These are phyloP conservation scores for Allomyces macrogynus DNA, from an alignment of 192 early-diverging fungal species.

Conservation along the genomic window DNA sequence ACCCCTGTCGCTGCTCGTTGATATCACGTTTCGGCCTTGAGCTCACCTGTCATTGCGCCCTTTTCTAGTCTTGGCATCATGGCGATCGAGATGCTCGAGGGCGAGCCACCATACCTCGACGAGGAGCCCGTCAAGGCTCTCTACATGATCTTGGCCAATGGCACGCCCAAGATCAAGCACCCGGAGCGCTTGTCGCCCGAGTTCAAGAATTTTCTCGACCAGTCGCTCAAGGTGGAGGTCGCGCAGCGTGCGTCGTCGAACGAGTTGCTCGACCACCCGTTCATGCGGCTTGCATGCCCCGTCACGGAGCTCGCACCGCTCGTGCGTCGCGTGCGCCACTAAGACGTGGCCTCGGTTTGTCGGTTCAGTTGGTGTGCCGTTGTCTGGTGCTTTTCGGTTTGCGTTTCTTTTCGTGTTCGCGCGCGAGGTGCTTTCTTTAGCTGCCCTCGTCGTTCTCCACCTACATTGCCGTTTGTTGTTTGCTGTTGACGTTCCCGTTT, in stretches of 20 bases:
- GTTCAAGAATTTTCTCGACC: constrained; percentile 3
- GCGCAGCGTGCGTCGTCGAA: constrained; percentile 2
- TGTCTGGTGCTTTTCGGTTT: too few relatives aligned
- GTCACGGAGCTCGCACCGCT: neutral
- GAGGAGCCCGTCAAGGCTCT: constrained; percentile 8
- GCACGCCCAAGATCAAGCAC: constrained; percentile 9
- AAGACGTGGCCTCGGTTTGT: too few relatives aligned
- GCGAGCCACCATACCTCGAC: constrained; percentile 11
- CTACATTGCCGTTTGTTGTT: too few relatives aligned
- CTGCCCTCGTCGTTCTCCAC: too few relatives aligned
- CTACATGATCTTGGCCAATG: constrained; percentile 9
- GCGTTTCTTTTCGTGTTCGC: too few relatives aligned
- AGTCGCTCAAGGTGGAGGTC: constrained; percentile 4
- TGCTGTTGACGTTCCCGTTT: too few relatives aligned
- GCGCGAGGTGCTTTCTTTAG: too few relatives aligned
- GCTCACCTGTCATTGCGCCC: constrained; percentile 30
- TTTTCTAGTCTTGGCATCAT: constrained; percentile 34
- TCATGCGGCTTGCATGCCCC: constrained; percentile 1
- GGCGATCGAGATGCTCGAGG: constrained; percentile 10
- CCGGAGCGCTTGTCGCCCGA: constrained; percentile 1
- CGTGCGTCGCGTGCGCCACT: neutral
- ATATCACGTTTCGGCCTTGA: too few relatives aligned
- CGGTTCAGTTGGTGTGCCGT: too few relatives aligned
- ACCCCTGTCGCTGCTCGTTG: too few relatives aligned
- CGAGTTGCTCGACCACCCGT: constrained; percentile 5